Conservation (phyloP, 192 early-diverging fungal species). For the Linnemannia exigua region DNA sequence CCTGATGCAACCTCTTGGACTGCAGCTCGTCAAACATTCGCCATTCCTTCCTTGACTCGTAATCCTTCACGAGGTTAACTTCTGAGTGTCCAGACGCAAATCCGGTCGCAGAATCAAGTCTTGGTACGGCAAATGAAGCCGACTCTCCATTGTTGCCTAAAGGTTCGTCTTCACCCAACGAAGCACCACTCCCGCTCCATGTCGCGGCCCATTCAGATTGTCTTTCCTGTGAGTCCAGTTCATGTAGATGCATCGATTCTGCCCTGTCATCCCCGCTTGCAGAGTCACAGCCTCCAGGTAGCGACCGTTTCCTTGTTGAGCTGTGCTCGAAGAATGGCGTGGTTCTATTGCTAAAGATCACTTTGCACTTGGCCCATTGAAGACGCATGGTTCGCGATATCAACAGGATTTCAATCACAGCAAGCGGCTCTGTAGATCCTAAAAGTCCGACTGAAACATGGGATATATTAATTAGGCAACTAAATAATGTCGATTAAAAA, state of each 20-base stretch:
- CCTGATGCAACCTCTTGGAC: neutral
- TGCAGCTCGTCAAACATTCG: neutral
- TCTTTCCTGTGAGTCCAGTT: neutral
- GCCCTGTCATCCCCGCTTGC: neutral
- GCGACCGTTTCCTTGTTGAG: neutral
- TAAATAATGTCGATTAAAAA: neutral
- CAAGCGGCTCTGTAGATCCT: constrained; percentile 42
- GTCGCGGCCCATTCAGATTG: neutral
- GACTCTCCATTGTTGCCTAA: neutral
- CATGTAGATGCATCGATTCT: neutral
- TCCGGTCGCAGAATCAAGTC: neutral
- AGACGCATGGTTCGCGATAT: constrained; percentile 16
- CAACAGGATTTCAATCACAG: neutral
- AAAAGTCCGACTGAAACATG: constrained; percentile 17
- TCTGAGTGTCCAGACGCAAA: neutral
- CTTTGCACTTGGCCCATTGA: constrained; percentile 35
- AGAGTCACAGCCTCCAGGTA: no score
- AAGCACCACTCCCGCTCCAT: neutral
- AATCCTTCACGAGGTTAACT: neutral
- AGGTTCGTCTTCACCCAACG: neutral
- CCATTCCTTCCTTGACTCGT: neutral
- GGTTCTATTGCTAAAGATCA: constrained; percentile 18
- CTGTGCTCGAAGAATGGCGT: constrained; percentile 18
- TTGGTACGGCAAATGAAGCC: neutral
- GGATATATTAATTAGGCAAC: neutral